phyloP scores from a whole-genome alignment of 2,329 filamentous ascomycete genomes.

The Pyrenochaeta sp. region DNA sequence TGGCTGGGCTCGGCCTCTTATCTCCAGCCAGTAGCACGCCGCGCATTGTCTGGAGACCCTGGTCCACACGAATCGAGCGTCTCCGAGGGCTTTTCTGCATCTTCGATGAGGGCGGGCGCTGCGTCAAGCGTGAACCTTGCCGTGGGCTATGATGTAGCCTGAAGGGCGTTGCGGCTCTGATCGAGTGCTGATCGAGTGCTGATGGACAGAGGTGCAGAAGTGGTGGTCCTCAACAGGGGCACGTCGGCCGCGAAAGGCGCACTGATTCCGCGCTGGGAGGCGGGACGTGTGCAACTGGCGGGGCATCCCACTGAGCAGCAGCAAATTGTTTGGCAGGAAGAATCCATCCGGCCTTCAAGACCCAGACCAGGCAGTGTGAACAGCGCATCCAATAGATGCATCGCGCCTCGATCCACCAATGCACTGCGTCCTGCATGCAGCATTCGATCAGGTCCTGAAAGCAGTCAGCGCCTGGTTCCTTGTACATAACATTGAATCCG shows the following conservation, averaged over 20 bases:
- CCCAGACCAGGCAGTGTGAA: background rate
- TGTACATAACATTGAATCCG: background rate
- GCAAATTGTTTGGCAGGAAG: too few species aligned
- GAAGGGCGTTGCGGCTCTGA: slow-evolving; percentile 2
- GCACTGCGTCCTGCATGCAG: background rate
- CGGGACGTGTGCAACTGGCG: background rate
- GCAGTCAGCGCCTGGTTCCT: background rate
- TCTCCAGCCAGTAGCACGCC: slow-evolving; percentile 6
- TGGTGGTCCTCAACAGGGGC: background rate
- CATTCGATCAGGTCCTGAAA: background rate
- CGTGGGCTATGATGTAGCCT: slow-evolving; percentile 10
- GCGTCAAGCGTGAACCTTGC: slow-evolving; percentile 18
- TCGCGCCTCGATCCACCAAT: background rate
- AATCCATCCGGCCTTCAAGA: too few species aligned
- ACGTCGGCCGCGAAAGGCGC: background rate
- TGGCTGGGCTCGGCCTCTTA: background rate
- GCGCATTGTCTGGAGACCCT: slow-evolving; percentile 1
- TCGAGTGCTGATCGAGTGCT: background rate
- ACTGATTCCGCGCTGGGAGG: background rate
- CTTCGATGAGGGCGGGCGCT: slow-evolving; percentile 11
- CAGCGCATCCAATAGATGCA: background rate
- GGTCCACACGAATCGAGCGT: slow-evolving; percentile 5
- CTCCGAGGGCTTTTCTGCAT: slow-evolving; percentile 15
- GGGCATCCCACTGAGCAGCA: background rate
- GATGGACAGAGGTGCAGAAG: background rate